phyloP scores from a whole-genome alignment of 1,284 basidiomycete genomes.

The Neolentinus lepideus region DNA sequence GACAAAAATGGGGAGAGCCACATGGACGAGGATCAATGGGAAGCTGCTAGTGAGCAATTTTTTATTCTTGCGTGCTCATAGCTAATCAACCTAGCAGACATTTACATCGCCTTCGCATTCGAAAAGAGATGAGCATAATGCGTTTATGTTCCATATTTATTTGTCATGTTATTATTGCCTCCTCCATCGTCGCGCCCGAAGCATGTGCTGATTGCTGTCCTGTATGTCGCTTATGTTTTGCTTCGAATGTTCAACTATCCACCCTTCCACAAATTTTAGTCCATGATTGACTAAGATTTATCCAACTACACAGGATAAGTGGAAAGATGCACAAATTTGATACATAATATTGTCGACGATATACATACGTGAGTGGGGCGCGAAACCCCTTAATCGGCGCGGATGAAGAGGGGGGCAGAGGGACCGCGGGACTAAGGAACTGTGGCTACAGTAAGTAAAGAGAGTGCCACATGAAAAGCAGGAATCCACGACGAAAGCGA shows the following conservation, averaged over 20 bases:
- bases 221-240: too few species aligned
- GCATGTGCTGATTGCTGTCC: too few species aligned
- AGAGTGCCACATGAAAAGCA: slow-evolving; percentile 1
- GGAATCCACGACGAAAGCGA: background rate
- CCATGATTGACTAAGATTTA: background rate
- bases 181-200: too few species aligned
- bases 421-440: background rate
- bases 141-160: background rate
- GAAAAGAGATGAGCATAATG: slow-evolving; percentile 44
- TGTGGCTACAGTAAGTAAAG: background rate
- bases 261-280: background rate
- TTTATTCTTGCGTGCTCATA: background rate
- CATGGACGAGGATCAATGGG: slow-evolving; percentile 93
- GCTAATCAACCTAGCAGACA: slow-evolving; percentile 38
- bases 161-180: too few species aligned
- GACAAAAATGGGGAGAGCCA: slow-evolving; percentile 77
- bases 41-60: slow-evolving; percentile 80
- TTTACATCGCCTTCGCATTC: slow-evolving; percentile 82
- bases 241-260: too few species aligned
- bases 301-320: background rate
- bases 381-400: background rate
- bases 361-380: background rate
- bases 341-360: background rate
- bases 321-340: background rate
- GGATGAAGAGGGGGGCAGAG: background rate